Percentiles rank a stretch among this genome's conserved stretches.
phyloP scores from a whole-genome alignment of 2,329 filamentous ascomycete species.

The Ceratocystis lukuohia region DNA sequence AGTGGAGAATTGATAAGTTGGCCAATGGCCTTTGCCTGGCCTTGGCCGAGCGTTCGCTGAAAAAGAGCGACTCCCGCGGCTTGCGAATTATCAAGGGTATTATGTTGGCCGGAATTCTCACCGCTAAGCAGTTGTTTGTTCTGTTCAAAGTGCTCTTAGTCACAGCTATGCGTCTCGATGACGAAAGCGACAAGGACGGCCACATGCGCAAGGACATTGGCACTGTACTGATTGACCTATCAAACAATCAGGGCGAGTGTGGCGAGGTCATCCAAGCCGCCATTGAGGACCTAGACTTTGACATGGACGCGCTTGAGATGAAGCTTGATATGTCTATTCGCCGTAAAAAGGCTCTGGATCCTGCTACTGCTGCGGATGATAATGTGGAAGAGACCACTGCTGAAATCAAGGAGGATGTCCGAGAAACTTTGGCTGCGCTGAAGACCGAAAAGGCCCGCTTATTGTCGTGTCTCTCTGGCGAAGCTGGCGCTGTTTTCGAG shows the following conservation, averaged over 20 bases:
- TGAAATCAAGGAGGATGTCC: constrained; percentile 28
- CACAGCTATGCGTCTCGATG: constrained; percentile 44
- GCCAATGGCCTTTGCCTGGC: constrained; percentile 58
- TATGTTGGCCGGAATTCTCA: constrained; percentile 46
- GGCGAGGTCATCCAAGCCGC: constrained; percentile 53
- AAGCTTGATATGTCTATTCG: constrained; percentile 59
- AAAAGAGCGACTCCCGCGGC: constrained; percentile 43
- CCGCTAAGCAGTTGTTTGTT: constrained; percentile 48
- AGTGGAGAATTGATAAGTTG: constrained; percentile 57
- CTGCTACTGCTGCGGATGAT: constrained; percentile 35
- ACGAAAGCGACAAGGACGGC: constrained; percentile 40
- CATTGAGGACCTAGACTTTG: constrained; percentile 52
- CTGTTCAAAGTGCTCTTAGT: constrained; percentile 53
- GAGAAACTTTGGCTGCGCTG: constrained; percentile 30
- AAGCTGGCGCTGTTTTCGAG: constrained; percentile 40
- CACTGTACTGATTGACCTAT: constrained; percentile 52
- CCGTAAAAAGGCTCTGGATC: constrained; percentile 37
- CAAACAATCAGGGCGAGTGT: constrained; percentile 43
- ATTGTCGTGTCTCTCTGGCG: constrained; percentile 40
- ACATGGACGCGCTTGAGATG: constrained; percentile 62
- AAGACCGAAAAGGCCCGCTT: constrained; percentile 28
- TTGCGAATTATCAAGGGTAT: constrained; percentile 49
- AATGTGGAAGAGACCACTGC: constrained; percentile 32
- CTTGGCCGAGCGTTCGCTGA: constrained; percentile 46
- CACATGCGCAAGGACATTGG: constrained; percentile 50